Evolutionary conservation across 768 basidiomycete species (phyloP).

Genomic region (Tremella mesenterica): DNA sequence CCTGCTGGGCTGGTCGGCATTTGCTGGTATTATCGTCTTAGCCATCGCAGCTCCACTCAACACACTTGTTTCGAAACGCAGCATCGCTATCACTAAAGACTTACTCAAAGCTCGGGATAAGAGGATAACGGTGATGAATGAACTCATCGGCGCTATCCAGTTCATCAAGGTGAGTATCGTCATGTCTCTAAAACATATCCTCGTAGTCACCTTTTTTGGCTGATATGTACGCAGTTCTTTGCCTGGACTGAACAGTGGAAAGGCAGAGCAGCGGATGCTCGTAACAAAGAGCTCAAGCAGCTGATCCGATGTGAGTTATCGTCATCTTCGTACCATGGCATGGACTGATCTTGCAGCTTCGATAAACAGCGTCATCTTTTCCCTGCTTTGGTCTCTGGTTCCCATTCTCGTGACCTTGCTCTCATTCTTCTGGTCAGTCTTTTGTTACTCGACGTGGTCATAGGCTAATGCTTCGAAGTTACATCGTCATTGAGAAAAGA

Average conservation of each 20-base stretch:
- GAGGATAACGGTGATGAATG: slow-evolving; percentile 68
- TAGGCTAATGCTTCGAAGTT: slow-evolving; percentile 67
- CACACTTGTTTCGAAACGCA: slow-evolving; percentile 55
- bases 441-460: neutral
- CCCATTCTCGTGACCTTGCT: slow-evolving; percentile 73
- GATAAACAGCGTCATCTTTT: slow-evolving; percentile 61
- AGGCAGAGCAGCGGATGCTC: slow-evolving; percentile 49
- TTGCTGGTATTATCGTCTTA: slow-evolving; percentile 65
- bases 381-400: slow-evolving; percentile 61
- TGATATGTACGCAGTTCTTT: slow-evolving; percentile 54
- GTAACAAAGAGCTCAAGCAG: slow-evolving; percentile 61
- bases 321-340: neutral
- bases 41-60: slow-evolving; percentile 64
- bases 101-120: slow-evolving; percentile 55
- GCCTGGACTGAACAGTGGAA: slow-evolving; percentile 74
- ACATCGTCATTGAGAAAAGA: slow-evolving; percentile 61
- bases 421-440: slow-evolving; percentile 54
- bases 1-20: slow-evolving; percentile 58
- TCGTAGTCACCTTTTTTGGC: neutral
- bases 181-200: too few species aligned
- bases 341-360: slow-evolving; percentile 10
- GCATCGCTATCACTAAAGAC: slow-evolving; percentile 47
- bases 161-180: slow-evolving; percentile 60
- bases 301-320: slow-evolving; percentile 54
- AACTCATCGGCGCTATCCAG: slow-evolving; percentile 53